phyloP scores from a whole-genome alignment of 352 stramenopile genomes.

The Phytophthora boehmeriae region DNA sequence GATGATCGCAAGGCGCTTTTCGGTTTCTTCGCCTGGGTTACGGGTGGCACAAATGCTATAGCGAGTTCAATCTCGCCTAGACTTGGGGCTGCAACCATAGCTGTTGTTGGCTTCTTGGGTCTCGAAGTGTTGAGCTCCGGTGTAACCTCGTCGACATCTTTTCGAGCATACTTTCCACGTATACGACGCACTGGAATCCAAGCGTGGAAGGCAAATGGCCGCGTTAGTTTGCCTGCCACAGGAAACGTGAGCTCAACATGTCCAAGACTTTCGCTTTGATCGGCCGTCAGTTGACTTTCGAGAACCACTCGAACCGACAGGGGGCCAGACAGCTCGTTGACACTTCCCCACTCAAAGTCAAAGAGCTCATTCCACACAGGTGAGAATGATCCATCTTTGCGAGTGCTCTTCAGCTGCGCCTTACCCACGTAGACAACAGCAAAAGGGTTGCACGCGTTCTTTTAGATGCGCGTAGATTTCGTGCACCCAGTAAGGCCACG shows the following conservation, averaged over 20 bases:
- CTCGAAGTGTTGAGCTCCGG: slow-evolving; percentile 10
- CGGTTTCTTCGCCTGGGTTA: slow-evolving; percentile 16
- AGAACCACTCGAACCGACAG: slow-evolving; percentile 47
- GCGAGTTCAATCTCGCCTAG: slow-evolving; percentile 64
- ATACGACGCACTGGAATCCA: slow-evolving; percentile 60
- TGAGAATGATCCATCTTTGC: slow-evolving; percentile 65
- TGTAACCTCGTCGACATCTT: slow-evolving; percentile 20
- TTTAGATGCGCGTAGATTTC: slow-evolving; percentile 63
- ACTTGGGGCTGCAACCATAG: neutral
- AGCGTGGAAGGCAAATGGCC: slow-evolving; percentile 47
- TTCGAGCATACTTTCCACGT: slow-evolving; percentile 27
- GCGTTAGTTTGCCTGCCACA: slow-evolving; percentile 12
- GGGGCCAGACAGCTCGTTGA: slow-evolving; percentile 8
- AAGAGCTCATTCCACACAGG: slow-evolving; percentile 83
- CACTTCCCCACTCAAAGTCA: slow-evolving; percentile 66
- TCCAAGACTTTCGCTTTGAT: slow-evolving; percentile 72
- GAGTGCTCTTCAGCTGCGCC: slow-evolving; percentile 61
- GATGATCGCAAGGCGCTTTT: slow-evolving; percentile 46
- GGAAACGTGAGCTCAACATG: slow-evolving; percentile 56
- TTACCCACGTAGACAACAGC: slow-evolving; percentile 62
- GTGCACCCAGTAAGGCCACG: slow-evolving; percentile 53
- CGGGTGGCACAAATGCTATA: slow-evolving; percentile 47
- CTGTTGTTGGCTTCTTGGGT: slow-evolving; percentile 13
- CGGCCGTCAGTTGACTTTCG: slow-evolving; percentile 68
- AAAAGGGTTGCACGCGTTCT: slow-evolving; percentile 79